Evolutionary conservation across 225 moss, liverwort and hornwort genomes (phyloP).

Genomic region (Marchantia polymorpha): DNA sequence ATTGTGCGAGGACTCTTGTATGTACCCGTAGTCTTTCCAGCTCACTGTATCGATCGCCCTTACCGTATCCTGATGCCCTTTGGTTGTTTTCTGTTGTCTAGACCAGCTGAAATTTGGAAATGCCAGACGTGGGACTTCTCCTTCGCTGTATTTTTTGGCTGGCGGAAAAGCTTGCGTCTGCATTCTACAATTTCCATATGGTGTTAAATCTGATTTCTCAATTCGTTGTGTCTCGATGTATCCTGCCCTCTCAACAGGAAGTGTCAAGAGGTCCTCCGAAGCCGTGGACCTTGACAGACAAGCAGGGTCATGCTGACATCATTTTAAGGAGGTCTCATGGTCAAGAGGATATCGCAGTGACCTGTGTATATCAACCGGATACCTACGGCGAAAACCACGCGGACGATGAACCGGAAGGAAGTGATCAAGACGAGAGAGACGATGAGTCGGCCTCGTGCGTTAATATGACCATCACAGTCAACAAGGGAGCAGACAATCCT

Average conservation of each 20-base stretch:
- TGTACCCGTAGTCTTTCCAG: not conserved
- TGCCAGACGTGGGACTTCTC: not conserved
- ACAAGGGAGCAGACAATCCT: slow-evolving; percentile 42
- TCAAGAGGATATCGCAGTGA: slow-evolving; percentile 52
- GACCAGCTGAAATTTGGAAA: no score
- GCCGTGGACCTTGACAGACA: slow-evolving; percentile 51
- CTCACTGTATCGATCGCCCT: no score
- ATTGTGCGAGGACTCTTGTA: not conserved
- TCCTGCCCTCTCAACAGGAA: slow-evolving; percentile 25
- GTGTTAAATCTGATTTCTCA: not conserved
- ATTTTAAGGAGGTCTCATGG: slow-evolving; percentile 49
- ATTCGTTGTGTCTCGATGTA: not conserved
- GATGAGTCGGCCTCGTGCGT: slow-evolving; percentile 20
- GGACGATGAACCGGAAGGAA: not conserved
- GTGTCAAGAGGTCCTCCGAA: slow-evolving; percentile 42
- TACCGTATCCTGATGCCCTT: no score
- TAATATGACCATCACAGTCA: slow-evolving; percentile 45
- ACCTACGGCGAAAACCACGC: slow-evolving; percentile 20
- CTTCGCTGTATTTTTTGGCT: not conserved
- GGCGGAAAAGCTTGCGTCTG: not conserved
- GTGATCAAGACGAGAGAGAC: slow-evolving; percentile 19
- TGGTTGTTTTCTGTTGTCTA: no score
- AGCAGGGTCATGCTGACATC: slow-evolving; percentile 40
- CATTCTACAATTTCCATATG: not conserved
- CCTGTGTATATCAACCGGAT: slow-evolving; percentile 49